phyloP scores from a whole-genome alignment of 495 filamentous ascomycete species.

The Annulohypoxylon stygium region DNA sequence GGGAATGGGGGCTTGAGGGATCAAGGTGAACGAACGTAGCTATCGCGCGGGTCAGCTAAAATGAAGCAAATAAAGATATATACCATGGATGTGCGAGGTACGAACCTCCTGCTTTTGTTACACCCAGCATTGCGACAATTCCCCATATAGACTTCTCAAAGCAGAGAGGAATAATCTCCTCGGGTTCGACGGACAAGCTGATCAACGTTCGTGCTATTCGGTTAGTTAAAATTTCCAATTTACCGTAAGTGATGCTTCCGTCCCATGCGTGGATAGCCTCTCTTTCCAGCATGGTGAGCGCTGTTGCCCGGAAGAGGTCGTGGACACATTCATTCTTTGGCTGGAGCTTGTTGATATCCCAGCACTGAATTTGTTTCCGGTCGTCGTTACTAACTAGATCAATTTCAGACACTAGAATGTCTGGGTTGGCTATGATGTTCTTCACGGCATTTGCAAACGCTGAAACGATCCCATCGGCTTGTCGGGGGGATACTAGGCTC shows the following conservation, averaged over 20 bases:
- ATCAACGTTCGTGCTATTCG: neutral
- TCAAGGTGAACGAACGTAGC: neutral
- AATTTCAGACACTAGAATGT: neutral
- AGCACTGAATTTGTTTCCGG: neutral
- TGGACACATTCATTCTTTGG: neutral
- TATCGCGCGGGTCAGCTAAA: neutral
- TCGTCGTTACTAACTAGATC: neutral
- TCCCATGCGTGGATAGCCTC: neutral
- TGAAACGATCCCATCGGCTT: neutral
- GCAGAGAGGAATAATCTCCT: neutral
- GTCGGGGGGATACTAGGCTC: neutral
- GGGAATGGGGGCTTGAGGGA: neutral
- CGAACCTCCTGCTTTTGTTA: neutral
- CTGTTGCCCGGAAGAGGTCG: neutral
- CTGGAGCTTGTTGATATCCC: neutral
- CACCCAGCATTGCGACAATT: neutral
- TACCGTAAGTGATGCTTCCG: neutral
- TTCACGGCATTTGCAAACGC: neutral
- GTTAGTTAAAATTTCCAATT: neutral
- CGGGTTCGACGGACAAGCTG: neutral
- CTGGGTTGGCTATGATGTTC: neutral
- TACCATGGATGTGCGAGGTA: neutral
- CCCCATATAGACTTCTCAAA: neutral
- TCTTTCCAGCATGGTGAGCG: neutral
- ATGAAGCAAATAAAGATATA: neutral